Conservation (phyloP, 2,329 filamentous ascomycete genomes). For the Byssochlamys sp. region DNA sequence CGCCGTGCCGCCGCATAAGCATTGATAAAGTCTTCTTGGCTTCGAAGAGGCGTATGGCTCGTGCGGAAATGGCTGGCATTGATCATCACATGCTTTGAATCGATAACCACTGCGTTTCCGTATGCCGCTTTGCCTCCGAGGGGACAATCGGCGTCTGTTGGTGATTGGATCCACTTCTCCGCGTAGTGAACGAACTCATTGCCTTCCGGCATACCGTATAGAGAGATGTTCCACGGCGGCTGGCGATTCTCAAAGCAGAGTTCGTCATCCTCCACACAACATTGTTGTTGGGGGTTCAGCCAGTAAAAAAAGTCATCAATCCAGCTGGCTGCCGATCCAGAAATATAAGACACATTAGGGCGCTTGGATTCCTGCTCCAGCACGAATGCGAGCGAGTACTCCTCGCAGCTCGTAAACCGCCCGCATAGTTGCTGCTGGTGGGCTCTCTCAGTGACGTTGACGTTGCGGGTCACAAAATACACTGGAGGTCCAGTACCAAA, state of each 20-base stretch:
- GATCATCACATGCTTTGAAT: slow-evolving; percentile 57
- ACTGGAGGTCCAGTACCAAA: slow-evolving; percentile 85
- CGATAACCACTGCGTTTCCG: slow-evolving; percentile 69
- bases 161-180: slow-evolving; percentile 68
- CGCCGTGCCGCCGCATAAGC: slow-evolving; percentile 83
- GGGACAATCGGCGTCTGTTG: slow-evolving; percentile 74
- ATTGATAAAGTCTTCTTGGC: slow-evolving; percentile 83
- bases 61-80: slow-evolving; percentile 86
- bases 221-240: slow-evolving; percentile 79
- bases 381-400: slow-evolving; percentile 74
- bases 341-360: slow-evolving; percentile 75
- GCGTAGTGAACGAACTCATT: slow-evolving; percentile 84
- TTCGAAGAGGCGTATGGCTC: slow-evolving; percentile 74
- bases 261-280: slow-evolving; percentile 60
- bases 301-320: slow-evolving; percentile 93
- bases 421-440: slow-evolving; percentile 84
- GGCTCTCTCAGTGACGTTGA: slow-evolving; percentile 65
- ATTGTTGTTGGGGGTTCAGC: slow-evolving; percentile 79
- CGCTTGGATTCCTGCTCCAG: slow-evolving; percentile 91
- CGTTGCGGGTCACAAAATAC: slow-evolving; percentile 79
- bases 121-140: slow-evolving; percentile 84
- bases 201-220: slow-evolving; percentile 85
- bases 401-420: slow-evolving; percentile 78
- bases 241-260: slow-evolving; percentile 70
- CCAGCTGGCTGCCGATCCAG: slow-evolving; percentile 85